A percentile compares a stretch with the other conserved stretches of the same genome.
Conservation (phyloP, 2,329 filamentous ascomycete species). For the Gliomastix tumulicola region DNA sequence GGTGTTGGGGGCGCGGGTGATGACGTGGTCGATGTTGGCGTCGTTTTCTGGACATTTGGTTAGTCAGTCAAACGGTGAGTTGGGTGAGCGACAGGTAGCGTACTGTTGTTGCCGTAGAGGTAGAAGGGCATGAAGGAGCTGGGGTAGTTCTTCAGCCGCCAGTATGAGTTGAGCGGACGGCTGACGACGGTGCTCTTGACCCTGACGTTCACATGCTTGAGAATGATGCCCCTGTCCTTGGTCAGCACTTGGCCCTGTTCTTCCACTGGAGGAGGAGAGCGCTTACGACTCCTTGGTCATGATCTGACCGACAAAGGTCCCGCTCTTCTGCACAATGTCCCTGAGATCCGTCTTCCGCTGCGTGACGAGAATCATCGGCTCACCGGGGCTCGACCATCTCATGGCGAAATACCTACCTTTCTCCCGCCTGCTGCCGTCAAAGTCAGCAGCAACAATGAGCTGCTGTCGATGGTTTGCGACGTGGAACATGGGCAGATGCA, state of each 20-base stretch:
- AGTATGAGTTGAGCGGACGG: conserved; percentile 25
- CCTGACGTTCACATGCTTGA: conserved; percentile 13
- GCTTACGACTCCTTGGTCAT: conserved; percentile 19
- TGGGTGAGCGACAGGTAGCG: not conserved
- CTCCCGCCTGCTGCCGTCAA: conserved; percentile 10
- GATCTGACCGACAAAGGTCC: conserved; percentile 16
- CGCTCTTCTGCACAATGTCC: conserved; percentile 11
- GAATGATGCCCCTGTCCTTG: not conserved
- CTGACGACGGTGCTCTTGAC: conserved; percentile 17
- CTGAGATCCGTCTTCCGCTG: conserved; percentile 13
- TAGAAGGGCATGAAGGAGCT: conserved; percentile 32
- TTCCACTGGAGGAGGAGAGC: conserved; percentile 2
- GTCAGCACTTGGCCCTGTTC: not conserved
- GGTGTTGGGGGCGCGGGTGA: conserved; percentile 32
- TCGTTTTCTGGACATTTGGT: conserved; percentile 11
- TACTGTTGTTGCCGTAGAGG: conserved; percentile 27
- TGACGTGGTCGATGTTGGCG: conserved; percentile 33
- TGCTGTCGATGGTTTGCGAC: conserved; percentile 30
- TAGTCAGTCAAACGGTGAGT: not conserved
- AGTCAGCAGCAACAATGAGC: conserved; percentile 21
- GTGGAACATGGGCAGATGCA: conserved; percentile 29
- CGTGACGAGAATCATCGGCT: conserved; percentile 17
- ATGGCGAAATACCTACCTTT: conserved; percentile 12
- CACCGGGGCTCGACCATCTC: conserved; percentile 14
- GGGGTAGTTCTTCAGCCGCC: conserved; percentile 25